These are phyloP conservation scores for Haplosporangium sp. DNA, from an alignment of 371 early-diverging fungal genomes.

Conservation along the genomic window DNA sequence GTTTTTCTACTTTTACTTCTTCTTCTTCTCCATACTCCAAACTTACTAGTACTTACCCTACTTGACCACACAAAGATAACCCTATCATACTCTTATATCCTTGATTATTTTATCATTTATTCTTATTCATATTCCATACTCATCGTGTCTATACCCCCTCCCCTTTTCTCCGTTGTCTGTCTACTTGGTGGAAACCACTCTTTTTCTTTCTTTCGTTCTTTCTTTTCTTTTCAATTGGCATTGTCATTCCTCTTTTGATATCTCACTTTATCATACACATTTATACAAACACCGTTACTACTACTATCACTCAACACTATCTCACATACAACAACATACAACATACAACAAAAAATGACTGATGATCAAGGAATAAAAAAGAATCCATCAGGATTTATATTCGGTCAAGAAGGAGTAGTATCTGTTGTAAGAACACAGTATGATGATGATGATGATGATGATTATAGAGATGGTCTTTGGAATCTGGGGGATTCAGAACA, in stretches of 20 bases:
- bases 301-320: too few species aligned
- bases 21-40: not conserved
- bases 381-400: not conserved
- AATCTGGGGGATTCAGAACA: conserved; percentile 5
- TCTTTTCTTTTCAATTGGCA: too few species aligned
- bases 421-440: conserved; percentile 35
- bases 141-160: too few species aligned
- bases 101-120: too few species aligned
- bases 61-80: too few species aligned
- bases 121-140: too few species aligned
- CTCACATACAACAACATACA: not conserved
- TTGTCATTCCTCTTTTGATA: not conserved
- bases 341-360: not conserved
- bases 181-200: not conserved
- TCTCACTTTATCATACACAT: not conserved
- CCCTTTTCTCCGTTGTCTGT: too few species aligned
- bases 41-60: too few species aligned
- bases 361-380: not conserved
- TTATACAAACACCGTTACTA: not conserved
- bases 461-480: not conserved
- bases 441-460: conserved; percentile 19
- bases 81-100: too few species aligned
- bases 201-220: too few species aligned
- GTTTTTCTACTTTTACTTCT: not conserved
- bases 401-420: not conserved